A percentile compares a stretch with the other conserved stretches of the same genome.
Conservation (phyloP, 805 yeast species). For the Starmerella roubikii region DNA sequence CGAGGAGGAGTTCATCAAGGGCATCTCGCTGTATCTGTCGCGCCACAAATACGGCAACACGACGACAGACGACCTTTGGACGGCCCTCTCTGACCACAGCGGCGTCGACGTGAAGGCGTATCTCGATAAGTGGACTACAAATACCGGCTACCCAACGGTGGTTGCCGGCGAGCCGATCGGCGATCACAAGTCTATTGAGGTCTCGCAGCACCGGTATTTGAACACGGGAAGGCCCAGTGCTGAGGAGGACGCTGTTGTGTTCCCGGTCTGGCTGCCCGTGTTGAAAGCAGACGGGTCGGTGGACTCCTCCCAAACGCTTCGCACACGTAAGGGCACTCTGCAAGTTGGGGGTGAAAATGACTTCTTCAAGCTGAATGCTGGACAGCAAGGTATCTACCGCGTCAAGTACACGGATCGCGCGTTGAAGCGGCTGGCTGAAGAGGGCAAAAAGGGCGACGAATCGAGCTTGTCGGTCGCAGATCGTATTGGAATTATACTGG, state of each 20-base stretch:
- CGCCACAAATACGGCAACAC: constrained; percentile 56
- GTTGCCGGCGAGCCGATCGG: constrained; percentile 33
- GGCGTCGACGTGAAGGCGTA: constrained; percentile 45
- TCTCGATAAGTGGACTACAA: constrained; percentile 60
- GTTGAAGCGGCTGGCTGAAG: constrained; percentile 38
- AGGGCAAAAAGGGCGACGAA: constrained; percentile 36
- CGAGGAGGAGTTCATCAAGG: constrained; percentile 51
- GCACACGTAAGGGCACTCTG: constrained; percentile 36
- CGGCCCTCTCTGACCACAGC: constrained; percentile 45
- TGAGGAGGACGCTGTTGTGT: constrained; percentile 41
- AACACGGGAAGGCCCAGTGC: constrained; percentile 45
- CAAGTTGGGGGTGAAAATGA: constrained; percentile 27
- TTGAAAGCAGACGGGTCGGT: constrained; percentile 46
- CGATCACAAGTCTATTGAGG: constrained; percentile 10
- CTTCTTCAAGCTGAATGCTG: constrained; percentile 48
- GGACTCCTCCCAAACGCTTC: constrained; percentile 39
- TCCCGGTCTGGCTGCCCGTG: constrained; percentile 46
- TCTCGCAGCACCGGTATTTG: constrained; percentile 49
- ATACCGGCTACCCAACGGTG: constrained; percentile 61
- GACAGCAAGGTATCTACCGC: constrained; percentile 49
- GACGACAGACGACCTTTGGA: constrained; percentile 61
- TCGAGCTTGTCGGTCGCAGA: constrained; percentile 43
- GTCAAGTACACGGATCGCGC: constrained; percentile 41
- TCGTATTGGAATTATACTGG: constrained; percentile 52
- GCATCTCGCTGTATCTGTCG: constrained; percentile 57